Base-by-base conservation (phyloP, 352 stramenopile species). In the Phytopythium chamaehyphon region DNA sequence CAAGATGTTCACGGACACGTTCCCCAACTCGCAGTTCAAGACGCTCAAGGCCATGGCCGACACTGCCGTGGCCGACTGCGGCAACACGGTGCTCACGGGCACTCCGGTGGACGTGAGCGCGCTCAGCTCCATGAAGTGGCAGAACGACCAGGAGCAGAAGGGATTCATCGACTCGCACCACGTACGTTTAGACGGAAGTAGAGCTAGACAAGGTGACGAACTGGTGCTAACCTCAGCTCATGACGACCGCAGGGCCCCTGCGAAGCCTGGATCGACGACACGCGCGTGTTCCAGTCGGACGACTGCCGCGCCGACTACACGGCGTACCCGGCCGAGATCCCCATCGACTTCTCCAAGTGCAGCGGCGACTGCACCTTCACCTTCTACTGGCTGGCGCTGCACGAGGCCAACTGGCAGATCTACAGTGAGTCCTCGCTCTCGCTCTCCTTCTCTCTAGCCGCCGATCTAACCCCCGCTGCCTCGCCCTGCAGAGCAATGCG, bases 371-470 rank as follows among this genome's bases (percentile, higher is more conserved):
- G 75, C 40, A 61, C 40, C 24, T 70, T 89, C 44, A 71, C 51
- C 9, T 86, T 87, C 64, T 83, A 81, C 72, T 86, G 75, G 75
- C 22, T 84, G 42, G 67, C 75, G 39, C 19, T 86, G 47, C 74
- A 86, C 55, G 59, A 76, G 38, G 44, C 61, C n/a, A 73, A 75
- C 33, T 86, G 74, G 74, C 74, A 86, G 54, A 54, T 77, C 12
- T 86, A 83, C 66, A 79, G 36, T 46, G 31, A 38, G 45, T 18
- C 22, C 31, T 39, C 45, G 26, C n/a, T 11, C 24, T 49, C 4
- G 24, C 23, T n/a, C 22, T 38, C 11, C 21, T 6, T 51, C 19
- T 12, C 19, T 5, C n/a, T 11, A 39, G 12, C n/a, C 12, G 9
- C 35, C 8, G 6, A 51, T 40, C 9, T 39, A 3, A 24, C n/a